Conservation (phyloP, 129 eudicot genomes). For the Centella asiatica region DNA sequence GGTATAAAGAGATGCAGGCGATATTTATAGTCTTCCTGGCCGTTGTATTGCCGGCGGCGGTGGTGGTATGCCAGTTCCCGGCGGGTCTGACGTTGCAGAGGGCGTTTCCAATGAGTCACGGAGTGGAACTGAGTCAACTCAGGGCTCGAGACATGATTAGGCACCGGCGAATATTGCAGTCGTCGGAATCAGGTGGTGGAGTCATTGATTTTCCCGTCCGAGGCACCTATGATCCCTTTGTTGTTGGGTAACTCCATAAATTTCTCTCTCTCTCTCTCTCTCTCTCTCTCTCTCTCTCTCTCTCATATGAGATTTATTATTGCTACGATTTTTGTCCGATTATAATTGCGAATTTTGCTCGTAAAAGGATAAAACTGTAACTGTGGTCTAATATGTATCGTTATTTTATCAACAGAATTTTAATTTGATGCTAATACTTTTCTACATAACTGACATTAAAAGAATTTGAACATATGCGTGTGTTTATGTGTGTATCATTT, state of each 20-base stretch:
- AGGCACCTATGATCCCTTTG: constrained; percentile 84
- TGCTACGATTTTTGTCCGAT: too few relatives aligned
- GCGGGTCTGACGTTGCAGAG: constrained; percentile 54
- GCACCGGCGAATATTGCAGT: constrained; percentile 70
- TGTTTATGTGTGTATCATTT: too few relatives aligned
- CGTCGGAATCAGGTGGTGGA: constrained; percentile 26
- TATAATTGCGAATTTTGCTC: too few relatives aligned
- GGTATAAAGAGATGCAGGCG: constrained; percentile 27
- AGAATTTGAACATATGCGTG: too few relatives aligned
- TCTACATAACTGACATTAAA: too few relatives aligned
- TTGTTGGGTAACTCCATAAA: constrained; percentile 86
- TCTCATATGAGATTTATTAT: too few relatives aligned
- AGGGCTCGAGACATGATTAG: constrained; percentile 51
- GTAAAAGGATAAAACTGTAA: too few relatives aligned
- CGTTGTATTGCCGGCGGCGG: constrained; percentile 21
- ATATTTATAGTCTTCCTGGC: constrained; percentile 20
- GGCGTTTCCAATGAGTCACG: constrained; percentile 49
- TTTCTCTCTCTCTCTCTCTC: too few relatives aligned
- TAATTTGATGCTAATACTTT: too few relatives aligned
- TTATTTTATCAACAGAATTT: too few relatives aligned
- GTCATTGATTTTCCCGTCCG: constrained; percentile 72
- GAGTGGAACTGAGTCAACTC: constrained; percentile 63
- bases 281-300: too few relatives aligned
- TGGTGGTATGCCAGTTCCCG: constrained; percentile 40
- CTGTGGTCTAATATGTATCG: too few relatives aligned